Evolutionary conservation across 1,139 yeast genomes (phyloP).

Genomic region (Candida buenavistaensis): DNA sequence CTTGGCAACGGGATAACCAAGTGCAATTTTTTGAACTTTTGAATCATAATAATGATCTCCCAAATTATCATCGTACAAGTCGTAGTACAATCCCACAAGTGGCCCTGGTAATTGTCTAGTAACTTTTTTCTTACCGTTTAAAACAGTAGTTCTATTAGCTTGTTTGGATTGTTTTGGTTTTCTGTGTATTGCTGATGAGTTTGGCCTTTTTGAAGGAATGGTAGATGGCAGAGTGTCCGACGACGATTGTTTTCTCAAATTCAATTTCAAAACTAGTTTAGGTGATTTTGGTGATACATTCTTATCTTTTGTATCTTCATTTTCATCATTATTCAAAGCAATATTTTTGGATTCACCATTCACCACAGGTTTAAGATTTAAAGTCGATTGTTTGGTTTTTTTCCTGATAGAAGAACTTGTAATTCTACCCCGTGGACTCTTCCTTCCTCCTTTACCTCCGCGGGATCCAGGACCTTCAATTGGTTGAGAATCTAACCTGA

Average conservation of each 20-base stretch:
- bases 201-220: not conserved
- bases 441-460: slow-evolving; percentile 33
- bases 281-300: slow-evolving; percentile 3
- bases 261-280: slow-evolving; percentile 8
- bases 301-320: not conserved
- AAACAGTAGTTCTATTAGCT: slow-evolving; percentile 34
- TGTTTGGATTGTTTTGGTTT: slow-evolving; percentile 6
- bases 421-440: slow-evolving; percentile 29
- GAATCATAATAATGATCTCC: slow-evolving; percentile 19
- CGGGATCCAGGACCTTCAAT: slow-evolving; percentile 47
- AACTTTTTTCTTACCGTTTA: slow-evolving; percentile 28
- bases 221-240: not conserved
- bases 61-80: slow-evolving; percentile 39
- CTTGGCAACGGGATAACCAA: slow-evolving; percentile 29
- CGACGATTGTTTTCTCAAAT: slow-evolving; percentile 5
- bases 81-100: slow-evolving; percentile 35
- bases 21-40: slow-evolving; percentile 25
- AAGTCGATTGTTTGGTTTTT: slow-evolving; percentile 21
- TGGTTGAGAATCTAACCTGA: slow-evolving; percentile 39
- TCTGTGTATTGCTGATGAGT: slow-evolving; percentile 1
- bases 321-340: not conserved
- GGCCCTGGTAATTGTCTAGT: slow-evolving; percentile 45
- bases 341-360: not conserved
- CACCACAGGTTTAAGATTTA: slow-evolving; percentile 13
- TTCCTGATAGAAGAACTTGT: slow-evolving; percentile 23